Percentiles rank a stretch among this genome's conserved stretches.
phyloP scores from a whole-genome alignment of 805 yeast genomes.

The Kockiozyma suomiensis region DNA sequence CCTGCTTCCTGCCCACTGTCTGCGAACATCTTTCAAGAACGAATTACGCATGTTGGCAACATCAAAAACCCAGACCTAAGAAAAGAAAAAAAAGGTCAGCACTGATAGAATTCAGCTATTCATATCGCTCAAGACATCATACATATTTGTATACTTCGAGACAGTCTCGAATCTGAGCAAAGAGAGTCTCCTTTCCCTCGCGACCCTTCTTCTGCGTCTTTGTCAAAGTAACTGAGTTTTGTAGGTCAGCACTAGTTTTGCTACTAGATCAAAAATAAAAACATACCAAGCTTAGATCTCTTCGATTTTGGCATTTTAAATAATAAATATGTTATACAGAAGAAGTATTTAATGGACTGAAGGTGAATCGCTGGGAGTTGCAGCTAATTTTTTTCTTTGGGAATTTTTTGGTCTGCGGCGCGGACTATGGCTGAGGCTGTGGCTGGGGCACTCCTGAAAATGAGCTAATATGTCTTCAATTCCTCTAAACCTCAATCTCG shows the following conservation, averaged over 20 bases:
- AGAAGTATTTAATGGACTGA: background rate
- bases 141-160: slow-evolving; percentile 73
- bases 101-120: no score
- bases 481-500: no score
- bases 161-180: slow-evolving; percentile 83
- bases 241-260: background rate
- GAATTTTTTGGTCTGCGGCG: slow-evolving; percentile 2
- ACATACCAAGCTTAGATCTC: slow-evolving; percentile 77
- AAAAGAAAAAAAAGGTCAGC: background rate
- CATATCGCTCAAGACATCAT: no score
- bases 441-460: slow-evolving; percentile 11
- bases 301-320: slow-evolving; percentile 90
- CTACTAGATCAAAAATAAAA: background rate
- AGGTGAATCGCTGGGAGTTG: slow-evolving; percentile 9
- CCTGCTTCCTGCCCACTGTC: slow-evolving; percentile 87
- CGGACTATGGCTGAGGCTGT: background rate
- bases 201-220: slow-evolving; percentile 95
- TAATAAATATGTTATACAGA: background rate
- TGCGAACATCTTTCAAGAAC: slow-evolving; percentile 88
- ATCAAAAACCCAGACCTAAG: slow-evolving; percentile 69
- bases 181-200: slow-evolving; percentile 87
- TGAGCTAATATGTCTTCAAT: no score
- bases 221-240: slow-evolving; percentile 71
- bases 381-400: slow-evolving; percentile 10
- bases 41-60: slow-evolving; percentile 95